These are phyloP conservation scores for Lecanicillium sp. DNA, from an alignment of 2,329 filamentous ascomycete genomes.

Conservation along the genomic window DNA sequence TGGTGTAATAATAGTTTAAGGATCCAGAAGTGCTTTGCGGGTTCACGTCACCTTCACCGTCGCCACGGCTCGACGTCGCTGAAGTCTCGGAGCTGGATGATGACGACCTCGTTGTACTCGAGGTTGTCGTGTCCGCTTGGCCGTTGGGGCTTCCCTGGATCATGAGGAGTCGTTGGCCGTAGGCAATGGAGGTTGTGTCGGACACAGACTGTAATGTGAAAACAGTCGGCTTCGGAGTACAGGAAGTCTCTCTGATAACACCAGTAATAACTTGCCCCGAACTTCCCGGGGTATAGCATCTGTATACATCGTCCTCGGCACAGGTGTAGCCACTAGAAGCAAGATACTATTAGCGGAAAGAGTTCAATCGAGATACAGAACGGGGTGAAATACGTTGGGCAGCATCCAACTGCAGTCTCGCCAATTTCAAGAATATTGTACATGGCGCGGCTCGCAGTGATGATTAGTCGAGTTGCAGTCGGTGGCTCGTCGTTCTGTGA, in stretches of 20 bases:
- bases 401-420: slow-evolving; percentile 1
- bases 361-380: background rate
- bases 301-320: slow-evolving; percentile 2
- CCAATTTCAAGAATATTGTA: background rate
- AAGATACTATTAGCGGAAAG: background rate
- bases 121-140: background rate
- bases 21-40: background rate
- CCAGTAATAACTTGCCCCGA: slow-evolving; percentile 1
- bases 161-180: background rate
- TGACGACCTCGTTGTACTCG: background rate
- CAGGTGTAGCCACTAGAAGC: background rate
- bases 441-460: background rate
- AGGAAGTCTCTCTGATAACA: background rate
- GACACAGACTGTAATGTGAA: background rate
- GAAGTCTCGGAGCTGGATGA: background rate
- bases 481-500: background rate
- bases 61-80: background rate
- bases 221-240: background rate
- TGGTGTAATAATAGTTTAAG: background rate
- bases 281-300: background rate
- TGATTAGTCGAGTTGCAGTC: background rate
- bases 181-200: background rate
- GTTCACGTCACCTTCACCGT: background rate
- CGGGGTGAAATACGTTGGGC: background rate
- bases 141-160: background rate